Evolutionary conservation across 768 basidiomycete species (phyloP).

Genomic region (Lenzites betulinus): DNA sequence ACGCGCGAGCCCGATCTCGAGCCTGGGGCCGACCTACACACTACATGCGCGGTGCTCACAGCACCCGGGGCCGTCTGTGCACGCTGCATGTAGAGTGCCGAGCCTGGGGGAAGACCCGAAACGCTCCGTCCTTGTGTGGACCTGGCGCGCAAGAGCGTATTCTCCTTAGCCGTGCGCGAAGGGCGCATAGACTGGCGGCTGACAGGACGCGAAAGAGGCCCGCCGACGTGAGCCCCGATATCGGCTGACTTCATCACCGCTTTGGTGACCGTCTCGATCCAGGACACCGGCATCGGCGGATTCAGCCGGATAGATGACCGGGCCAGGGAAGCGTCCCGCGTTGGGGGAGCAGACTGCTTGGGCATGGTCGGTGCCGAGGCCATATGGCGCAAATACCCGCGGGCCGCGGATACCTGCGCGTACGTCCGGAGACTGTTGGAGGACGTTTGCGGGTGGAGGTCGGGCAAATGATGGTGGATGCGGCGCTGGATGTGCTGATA

Average conservation of each 20-base stretch:
- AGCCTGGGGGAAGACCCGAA: slow-evolving; percentile 19
- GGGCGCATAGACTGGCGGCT: slow-evolving; percentile 21
- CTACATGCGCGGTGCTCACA: slow-evolving; percentile 56
- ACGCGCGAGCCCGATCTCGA: slow-evolving; percentile 58
- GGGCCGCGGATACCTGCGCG: slow-evolving; percentile 47
- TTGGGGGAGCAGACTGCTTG: slow-evolving; percentile 16
- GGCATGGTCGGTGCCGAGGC: slow-evolving; percentile 56
- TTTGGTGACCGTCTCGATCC: slow-evolving; percentile 70
- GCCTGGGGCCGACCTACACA: slow-evolving; percentile 70
- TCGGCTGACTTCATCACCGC: slow-evolving; percentile 58
- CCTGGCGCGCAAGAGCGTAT: slow-evolving; percentile 27
- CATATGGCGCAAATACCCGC: slow-evolving; percentile 75
- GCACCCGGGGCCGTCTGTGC: slow-evolving; percentile 38
- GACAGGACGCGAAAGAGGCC: slow-evolving; percentile 29
- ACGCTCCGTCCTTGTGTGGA: slow-evolving; percentile 22
- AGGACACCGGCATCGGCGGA: slow-evolving; percentile 61
- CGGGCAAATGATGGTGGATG: slow-evolving; percentile 17
- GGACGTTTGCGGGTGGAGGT: slow-evolving; percentile 21
- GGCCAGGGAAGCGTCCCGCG: slow-evolving; percentile 14
- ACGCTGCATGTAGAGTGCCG: slow-evolving; percentile 31
- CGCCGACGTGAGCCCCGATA: slow-evolving; percentile 47
- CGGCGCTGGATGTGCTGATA: slow-evolving; percentile 19
- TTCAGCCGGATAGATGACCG: slow-evolving; percentile 11
- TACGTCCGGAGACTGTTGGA: slow-evolving; percentile 25
- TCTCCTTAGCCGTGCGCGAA: slow-evolving; percentile 29